Base-by-base conservation (phyloP, 164 flowering plant species). In the Vitis labrusca region DNA sequence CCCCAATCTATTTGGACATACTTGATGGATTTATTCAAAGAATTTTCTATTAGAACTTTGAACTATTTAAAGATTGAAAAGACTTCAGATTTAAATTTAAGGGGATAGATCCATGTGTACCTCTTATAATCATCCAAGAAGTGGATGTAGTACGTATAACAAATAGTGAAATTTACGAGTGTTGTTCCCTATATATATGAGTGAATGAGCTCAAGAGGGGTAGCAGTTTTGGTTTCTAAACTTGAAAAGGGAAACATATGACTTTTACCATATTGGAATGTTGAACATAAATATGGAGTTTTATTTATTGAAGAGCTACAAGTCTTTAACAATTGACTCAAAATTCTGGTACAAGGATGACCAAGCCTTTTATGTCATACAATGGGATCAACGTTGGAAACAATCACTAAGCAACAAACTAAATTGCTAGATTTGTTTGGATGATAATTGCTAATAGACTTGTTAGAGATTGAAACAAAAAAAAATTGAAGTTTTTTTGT, bases 101-200 rank as follows among this genome's bases (percentile, higher is more conserved):
- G 1, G 14, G 58, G 50, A 64, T 19, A 71, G 14, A 64, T 10
- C 74, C 74, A 71, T 2, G 54, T 17, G 50, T 16, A 71, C 6
- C 30, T 11, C 0, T 49, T 15, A 47, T 3, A 71, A 23, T 64
- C 63, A 64, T 71, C 68, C 1, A 64, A 13, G 30, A 71, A 64
- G 1, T 19, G 0, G 1, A 71, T 56, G 50, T 48, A 64, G n/a
- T 71, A 71, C 9, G n/a, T 19, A 55, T 2, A 13, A 9, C 57
- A 63, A 63, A 0, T 7, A 23, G 6, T 13, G 14, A 61, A 54
- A 5, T 23, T 23, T 23, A 4, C 9, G 6, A 49, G 27, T 0
- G 68, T 47, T 9, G 67, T 9, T 6, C 12, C 19, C 68, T 68
- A 71, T 8, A 64, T 50, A 56, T 64, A 63, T 6, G 9, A 53